phyloP scores from a whole-genome alignment of 306 rosid species.

The Rubus idaeus region DNA sequence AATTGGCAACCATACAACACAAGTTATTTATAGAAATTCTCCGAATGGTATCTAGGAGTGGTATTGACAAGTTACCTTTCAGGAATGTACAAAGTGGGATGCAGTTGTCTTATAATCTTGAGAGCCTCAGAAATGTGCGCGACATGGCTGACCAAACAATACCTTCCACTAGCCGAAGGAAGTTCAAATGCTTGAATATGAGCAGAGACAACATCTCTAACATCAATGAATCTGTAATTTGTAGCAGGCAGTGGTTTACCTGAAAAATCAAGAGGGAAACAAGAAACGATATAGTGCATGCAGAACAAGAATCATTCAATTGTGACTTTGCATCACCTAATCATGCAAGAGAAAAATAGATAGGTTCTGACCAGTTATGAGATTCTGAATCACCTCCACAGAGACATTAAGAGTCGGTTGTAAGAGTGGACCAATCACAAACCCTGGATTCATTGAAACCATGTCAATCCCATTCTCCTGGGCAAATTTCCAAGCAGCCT shows the following conservation, averaged over 20 bases:
- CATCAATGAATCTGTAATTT: constrained; percentile 13
- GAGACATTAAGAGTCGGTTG: constrained; percentile 14
- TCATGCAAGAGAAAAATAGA: not conserved
- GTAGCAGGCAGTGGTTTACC: constrained; percentile 4
- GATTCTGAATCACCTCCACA: not conserved
- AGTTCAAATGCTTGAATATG: constrained; percentile 27
- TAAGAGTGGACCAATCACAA: constrained; percentile 31
- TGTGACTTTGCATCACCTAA: not conserved
- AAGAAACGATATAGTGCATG: not conserved
- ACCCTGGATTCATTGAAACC: constrained; percentile 7
- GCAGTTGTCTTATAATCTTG: not conserved
- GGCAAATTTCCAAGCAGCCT: constrained; percentile 18
- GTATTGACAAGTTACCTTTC: constrained; percentile 5
- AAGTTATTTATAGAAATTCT: no score
- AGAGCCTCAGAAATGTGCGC: not conserved
- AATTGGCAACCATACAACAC: no score
- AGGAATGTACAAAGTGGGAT: constrained; percentile 12
- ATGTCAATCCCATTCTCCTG: constrained; percentile 8
- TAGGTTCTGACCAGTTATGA: constrained; percentile 5
- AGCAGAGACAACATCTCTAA: constrained; percentile 29
- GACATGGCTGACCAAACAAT: constrained; percentile 14
- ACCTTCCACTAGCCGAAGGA: constrained; percentile 32
- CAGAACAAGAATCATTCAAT: not conserved
- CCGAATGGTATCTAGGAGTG: no score
- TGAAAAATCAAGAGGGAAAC: not conserved